These are phyloP conservation scores for Balansia obtecta DNA, from an alignment of 2,329 filamentous ascomycete species.

Conservation along the genomic window DNA sequence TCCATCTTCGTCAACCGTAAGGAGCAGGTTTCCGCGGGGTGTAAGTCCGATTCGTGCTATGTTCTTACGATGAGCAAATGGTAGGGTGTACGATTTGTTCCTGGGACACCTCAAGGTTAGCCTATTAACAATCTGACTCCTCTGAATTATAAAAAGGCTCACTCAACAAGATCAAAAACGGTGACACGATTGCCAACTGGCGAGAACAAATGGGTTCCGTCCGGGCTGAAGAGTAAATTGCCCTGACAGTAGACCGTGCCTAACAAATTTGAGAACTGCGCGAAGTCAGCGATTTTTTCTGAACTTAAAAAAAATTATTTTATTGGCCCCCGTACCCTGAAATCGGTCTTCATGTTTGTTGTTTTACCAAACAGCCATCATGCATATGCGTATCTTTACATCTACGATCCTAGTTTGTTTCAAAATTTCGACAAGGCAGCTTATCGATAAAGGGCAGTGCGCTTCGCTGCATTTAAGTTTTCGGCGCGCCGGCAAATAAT, in stretches of 20 bases:
- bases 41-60: conserved; percentile 80
- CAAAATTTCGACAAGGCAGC: conserved; percentile 17
- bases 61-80: conserved; percentile 88
- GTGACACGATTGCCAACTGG: conserved; percentile 94
- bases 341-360: conserved; percentile 91
- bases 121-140: neutral
- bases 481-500: conserved; percentile 17
- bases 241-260: conserved; percentile 98
- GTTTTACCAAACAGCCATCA: conserved; percentile 17
- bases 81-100: conserved; percentile 78
- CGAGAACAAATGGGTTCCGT: conserved; percentile 90
- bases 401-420: conserved; percentile 10
- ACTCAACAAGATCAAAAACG: conserved; percentile 95
- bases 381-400: conserved; percentile 11
- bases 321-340: conserved; percentile 53
- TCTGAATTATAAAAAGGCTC: conserved; percentile 18
- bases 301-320: neutral
- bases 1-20: conserved; percentile 89
- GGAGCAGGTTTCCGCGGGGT: conserved; percentile 79
- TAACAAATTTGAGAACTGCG: conserved; percentile 90
- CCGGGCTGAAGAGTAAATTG: conserved; percentile 90
- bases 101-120: conserved; percentile 26
- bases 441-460: conserved; percentile 13
- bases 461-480: neutral
- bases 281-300: neutral